phyloP scores from a whole-genome alignment of 1,139 yeast species.

The Magnusiomyces magnusii region DNA sequence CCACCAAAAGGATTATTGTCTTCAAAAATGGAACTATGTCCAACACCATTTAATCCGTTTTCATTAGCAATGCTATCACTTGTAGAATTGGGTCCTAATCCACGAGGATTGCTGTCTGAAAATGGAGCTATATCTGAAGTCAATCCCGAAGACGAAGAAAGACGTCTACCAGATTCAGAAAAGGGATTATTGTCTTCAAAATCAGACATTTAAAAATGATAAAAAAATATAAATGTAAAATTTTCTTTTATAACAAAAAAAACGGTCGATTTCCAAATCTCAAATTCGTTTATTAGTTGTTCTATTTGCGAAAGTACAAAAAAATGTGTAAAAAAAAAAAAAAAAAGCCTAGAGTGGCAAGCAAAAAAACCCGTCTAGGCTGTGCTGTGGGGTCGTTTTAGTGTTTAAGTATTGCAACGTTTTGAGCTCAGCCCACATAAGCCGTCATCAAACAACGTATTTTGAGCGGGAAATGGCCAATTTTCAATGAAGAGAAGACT shows the following conservation, averaged over 20 bases:
- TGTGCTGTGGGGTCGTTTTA: not conserved
- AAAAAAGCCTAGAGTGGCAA: not conserved
- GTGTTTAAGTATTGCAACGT: not conserved
- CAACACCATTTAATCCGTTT: not conserved
- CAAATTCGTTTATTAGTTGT: not conserved
- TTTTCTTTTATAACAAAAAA: too few relatives aligned
- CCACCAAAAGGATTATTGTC: slow-evolving; percentile 9
- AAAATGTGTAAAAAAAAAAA: not conserved
- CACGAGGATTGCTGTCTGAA: slow-evolving; percentile 2
- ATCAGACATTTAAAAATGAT: slow-evolving; percentile 28
- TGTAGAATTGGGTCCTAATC: slow-evolving; percentile 4
- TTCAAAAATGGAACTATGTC: not conserved
- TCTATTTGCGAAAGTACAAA: not conserved
- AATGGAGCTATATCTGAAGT: slow-evolving; percentile 15
- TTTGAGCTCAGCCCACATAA: not conserved
- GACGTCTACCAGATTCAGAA: slow-evolving; percentile 33
- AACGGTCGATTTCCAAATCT: not conserved
- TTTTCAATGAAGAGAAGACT: too few relatives aligned
- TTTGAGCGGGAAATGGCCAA: too few relatives aligned
- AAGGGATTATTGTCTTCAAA: slow-evolving; percentile 41
- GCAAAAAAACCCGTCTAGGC: not conserved
- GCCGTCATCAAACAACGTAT: not conserved
- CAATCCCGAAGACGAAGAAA: slow-evolving; percentile 14
- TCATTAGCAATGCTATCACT: not conserved
- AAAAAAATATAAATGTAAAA: not conserved